A percentile compares a stretch with the other conserved stretches of the same genome.
phyloP scores from a whole-genome alignment of 352 stramenopile genomes.

The Phytophthora cryptogea region DNA sequence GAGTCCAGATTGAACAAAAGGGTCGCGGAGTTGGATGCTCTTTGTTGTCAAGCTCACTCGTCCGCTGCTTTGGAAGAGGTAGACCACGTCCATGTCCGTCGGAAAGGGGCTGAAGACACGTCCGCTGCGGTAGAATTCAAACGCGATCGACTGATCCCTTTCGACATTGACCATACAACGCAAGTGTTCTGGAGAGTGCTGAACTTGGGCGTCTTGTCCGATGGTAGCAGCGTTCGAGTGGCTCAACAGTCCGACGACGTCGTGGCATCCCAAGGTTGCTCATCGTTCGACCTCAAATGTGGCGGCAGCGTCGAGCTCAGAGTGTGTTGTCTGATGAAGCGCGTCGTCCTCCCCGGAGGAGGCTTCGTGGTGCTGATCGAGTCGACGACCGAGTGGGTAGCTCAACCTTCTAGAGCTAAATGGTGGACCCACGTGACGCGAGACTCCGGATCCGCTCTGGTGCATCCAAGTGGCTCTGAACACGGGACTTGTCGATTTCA shows the following conservation, averaged over 20 bases:
- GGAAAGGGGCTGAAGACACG: constrained; percentile 1
- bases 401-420: constrained; percentile 4
- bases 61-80: not conserved
- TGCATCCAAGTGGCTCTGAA: constrained; percentile 3
- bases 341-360: constrained; percentile 11
- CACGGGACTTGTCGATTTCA: constrained; percentile 16
- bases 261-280: constrained; percentile 12
- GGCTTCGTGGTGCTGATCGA: constrained; percentile 20
- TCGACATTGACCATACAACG: constrained; percentile 7
- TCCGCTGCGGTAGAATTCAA: constrained; percentile 19
- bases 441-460: constrained; percentile 22
- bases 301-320: constrained; percentile 12
- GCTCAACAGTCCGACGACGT: constrained; percentile 4
- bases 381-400: constrained; percentile 20
- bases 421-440: constrained; percentile 18
- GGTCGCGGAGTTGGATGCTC: constrained; percentile 2
- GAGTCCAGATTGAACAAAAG: constrained; percentile 9
- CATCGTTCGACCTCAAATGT: constrained; percentile 2
- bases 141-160: constrained; percentile 18
- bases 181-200: constrained; percentile 15
- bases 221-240: constrained; percentile 3
- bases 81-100: constrained; percentile 22
- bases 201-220: constrained; percentile 5
- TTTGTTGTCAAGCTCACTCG: not conserved
- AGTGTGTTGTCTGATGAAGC: constrained; percentile 14